Percentiles rank a stretch among this genome's conserved stretches.
Evolutionary conservation across 768 basidiomycete species (phyloP).

Genomic region (Hericium coralloides): DNA sequence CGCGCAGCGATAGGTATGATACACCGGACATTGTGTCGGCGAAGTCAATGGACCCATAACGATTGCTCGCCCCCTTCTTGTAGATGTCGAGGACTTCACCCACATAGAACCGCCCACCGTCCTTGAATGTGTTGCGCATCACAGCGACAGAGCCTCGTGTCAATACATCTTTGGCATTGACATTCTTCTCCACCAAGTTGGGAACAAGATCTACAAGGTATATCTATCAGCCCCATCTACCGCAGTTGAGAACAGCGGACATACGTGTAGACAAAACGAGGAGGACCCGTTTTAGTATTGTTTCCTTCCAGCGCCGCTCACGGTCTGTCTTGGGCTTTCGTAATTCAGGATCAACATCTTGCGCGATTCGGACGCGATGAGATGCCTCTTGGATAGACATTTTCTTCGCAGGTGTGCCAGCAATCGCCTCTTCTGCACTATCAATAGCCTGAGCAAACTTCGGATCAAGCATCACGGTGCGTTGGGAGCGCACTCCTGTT

Average conservation of each 20-base stretch:
- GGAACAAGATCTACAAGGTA: neutral
- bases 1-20: neutral
- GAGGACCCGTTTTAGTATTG: neutral
- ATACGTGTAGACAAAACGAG: neutral
- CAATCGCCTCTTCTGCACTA: neutral
- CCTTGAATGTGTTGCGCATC: neutral
- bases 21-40: neutral
- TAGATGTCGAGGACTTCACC: neutral
- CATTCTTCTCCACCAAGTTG: neutral
- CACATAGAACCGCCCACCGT: neutral
- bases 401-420: neutral
- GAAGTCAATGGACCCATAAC: neutral
- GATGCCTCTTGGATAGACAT: neutral
- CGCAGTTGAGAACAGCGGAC: neutral
- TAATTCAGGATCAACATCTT: neutral
- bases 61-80: neutral
- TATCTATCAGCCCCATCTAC: neutral
- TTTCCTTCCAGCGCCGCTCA: neutral
- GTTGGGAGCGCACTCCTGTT: neutral
- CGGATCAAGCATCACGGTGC: neutral
- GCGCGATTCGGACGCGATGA: neutral
- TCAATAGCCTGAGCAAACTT: constrained; percentile 23
- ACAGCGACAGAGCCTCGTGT: neutral
- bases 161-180: neutral
- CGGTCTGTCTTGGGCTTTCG: neutral